Evolutionary conservation across 192 early-diverging fungal species (phyloP).

Genomic region (Diversispora epigaea): DNA sequence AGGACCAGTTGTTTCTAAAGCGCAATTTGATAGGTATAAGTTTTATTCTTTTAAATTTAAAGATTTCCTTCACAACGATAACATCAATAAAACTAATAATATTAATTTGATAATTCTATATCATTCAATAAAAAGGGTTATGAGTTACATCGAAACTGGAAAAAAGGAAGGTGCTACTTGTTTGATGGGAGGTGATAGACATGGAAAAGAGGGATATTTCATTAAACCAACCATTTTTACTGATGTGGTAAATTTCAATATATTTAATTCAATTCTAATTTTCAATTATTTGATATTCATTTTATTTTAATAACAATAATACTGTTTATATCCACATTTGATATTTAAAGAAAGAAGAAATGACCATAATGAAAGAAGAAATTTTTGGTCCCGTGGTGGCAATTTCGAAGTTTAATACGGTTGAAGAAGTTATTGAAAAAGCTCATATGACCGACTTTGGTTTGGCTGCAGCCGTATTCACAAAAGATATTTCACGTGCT

Average conservation of each 20-base stretch:
- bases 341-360: constrained; percentile 37
- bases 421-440: constrained; percentile 71
- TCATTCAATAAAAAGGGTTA: neutral
- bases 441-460: constrained; percentile 77
- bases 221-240: constrained; percentile 80
- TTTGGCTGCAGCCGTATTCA: constrained; percentile 73
- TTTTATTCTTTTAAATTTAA: too few relatives aligned
- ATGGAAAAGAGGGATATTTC: constrained; percentile 72
- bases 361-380: constrained; percentile 68
- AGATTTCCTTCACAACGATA: neutral
- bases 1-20: constrained; percentile 70
- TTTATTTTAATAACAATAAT: neutral
- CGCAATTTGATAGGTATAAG: constrained; percentile 57
- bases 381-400: constrained; percentile 87
- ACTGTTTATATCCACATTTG: neutral
- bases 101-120: too few relatives aligned
- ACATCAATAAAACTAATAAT: neutral
- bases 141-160: constrained; percentile 60
- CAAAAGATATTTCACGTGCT: constrained; percentile 59
- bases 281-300: neutral
- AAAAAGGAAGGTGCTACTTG: constrained; percentile 58
- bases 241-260: constrained; percentile 38
- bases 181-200: constrained; percentile 56
- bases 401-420: constrained; percentile 69
- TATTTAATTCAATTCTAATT: neutral